Evolutionary conservation across 2,329 filamentous ascomycete genomes (phyloP), one percentile per base, ranked within the genome.

Genomic region (Pseudocercospora fuligena): DNA sequence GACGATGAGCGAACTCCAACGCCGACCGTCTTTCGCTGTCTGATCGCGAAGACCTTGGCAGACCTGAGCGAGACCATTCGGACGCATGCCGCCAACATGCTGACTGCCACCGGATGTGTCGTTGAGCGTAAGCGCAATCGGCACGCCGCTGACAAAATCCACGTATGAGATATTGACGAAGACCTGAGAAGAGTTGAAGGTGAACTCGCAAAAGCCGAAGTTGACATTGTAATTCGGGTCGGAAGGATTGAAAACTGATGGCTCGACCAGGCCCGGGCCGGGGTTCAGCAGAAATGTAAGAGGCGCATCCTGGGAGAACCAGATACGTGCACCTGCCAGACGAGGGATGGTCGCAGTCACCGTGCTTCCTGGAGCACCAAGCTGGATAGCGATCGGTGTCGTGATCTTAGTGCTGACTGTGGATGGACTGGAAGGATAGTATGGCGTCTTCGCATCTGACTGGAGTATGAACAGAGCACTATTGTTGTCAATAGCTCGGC

Each of bases 1-100:
- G 63, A 87, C 80, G 63, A 88, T 81, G 51, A 91, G 82, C 66
- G 87, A 82, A 70, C 87, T 84, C 90, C 90, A 92, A 1, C 84
- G 84, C 49, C 82, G 78, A 5, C 85, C 83, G 72, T 92, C 90
- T 36, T 75, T 79, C 2, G 73, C 69, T 1, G 86, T 81, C 76
- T 92, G 90, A 4, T 81, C 81, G 47, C 79, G 79, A 23, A 92
- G 78, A 1, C 80, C 85, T 2, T 80, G 77, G 66, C 85, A 86
- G 31, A 92, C 79, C 29, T 77, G 81, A 31, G 84, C 81, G 8
- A 91, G 80, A 2, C 89, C 89, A 69, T 87, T 80, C 0, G 83
- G 68, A 0, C 81, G 77, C 80, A 91, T 86, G 7, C 90, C 90
- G 80, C 76, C 90, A 90, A 79, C 75, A 60, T 75, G 78, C 62